Evolutionary conservation across 495 filamentous ascomycete genomes (phyloP).

Genomic region (Penicillium odoratum): DNA sequence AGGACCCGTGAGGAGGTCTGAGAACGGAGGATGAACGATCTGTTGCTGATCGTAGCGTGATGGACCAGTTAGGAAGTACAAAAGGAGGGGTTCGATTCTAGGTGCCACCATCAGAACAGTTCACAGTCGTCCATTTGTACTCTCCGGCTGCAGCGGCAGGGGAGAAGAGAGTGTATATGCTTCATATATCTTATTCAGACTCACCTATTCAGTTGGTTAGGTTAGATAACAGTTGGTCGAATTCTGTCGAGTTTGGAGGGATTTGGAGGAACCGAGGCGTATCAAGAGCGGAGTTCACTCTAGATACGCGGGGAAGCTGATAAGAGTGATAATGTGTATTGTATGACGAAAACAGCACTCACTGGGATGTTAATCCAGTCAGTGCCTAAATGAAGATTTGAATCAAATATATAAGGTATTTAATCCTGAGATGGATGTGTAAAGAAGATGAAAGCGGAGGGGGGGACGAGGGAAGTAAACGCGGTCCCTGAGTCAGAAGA

Average conservation of each 20-base stretch:
- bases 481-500: slow-evolving; percentile 29
- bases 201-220: background rate
- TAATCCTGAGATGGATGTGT: background rate
- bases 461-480: slow-evolving; percentile 6
- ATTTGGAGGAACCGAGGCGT: slow-evolving; percentile 9
- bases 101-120: background rate
- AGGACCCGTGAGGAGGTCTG: slow-evolving; percentile 35
- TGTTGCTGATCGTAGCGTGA: slow-evolving; percentile 9
- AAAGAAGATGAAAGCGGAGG: slow-evolving; percentile 12
- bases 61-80: slow-evolving; percentile 13
- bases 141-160: background rate
- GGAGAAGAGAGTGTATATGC: background rate
- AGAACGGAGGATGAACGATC: slow-evolving; percentile 33
- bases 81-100: slow-evolving; percentile 7
- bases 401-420: background rate
- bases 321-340: slow-evolving; percentile 23
- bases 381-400: slow-evolving; percentile 1
- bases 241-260: background rate
- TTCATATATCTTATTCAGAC: background rate
- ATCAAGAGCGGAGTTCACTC: slow-evolving; percentile 27
- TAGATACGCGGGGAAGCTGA: slow-evolving; percentile 33
- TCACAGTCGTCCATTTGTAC: background rate
- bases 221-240: background rate
- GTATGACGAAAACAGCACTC: slow-evolving; percentile 14
- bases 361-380: slow-evolving; percentile 11